These are phyloP conservation scores for Coccomyxa sp. DNA, from an alignment of 139 green algal species.

Conservation along the genomic window DNA sequence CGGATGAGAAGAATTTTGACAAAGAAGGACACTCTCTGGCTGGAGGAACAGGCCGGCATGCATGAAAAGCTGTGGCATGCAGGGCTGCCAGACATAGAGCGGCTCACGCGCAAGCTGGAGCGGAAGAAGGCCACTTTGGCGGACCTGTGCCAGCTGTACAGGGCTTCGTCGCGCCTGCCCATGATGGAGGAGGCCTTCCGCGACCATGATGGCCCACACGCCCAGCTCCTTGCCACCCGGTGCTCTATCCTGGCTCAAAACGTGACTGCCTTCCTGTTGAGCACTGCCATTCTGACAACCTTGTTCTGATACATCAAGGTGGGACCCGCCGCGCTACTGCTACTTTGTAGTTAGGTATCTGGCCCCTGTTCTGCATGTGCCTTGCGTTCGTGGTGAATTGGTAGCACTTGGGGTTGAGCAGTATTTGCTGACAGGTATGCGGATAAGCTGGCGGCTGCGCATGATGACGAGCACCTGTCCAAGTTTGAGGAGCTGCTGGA, in stretches of 20 bases:
- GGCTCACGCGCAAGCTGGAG: slow-evolving; percentile 83
- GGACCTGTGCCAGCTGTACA: slow-evolving; percentile 93
- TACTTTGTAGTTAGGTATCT: no score
- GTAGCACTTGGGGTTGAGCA: no score
- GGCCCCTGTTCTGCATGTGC: no score
- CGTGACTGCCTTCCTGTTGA: background rate
- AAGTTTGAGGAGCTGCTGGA: slow-evolving; percentile 97
- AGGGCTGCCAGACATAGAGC: slow-evolving; percentile 91
- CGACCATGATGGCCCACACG: slow-evolving; percentile 49
- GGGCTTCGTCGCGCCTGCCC: slow-evolving; percentile 69
- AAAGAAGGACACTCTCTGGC: background rate
- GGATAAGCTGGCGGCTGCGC: slow-evolving; percentile 48
- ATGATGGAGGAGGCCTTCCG: slow-evolving; percentile 64
- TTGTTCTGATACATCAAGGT: no score
- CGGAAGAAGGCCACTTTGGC: slow-evolving; percentile 51
- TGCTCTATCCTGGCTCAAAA: no score
- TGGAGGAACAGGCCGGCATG: no score
- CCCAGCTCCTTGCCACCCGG: slow-evolving; percentile 39
- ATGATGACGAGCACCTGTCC: slow-evolving; percentile 74
- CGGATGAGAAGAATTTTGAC: background rate
- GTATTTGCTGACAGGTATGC: slow-evolving; percentile 42
- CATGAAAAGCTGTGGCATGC: background rate
- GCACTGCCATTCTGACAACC: background rate
- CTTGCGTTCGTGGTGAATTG: no score
- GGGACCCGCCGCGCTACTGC: no score